Evolutionary conservation across 352 stramenopile species (phyloP), one percentile per base, ranked within the genome.

Genomic region (Phytophthora uliginosa): DNA sequence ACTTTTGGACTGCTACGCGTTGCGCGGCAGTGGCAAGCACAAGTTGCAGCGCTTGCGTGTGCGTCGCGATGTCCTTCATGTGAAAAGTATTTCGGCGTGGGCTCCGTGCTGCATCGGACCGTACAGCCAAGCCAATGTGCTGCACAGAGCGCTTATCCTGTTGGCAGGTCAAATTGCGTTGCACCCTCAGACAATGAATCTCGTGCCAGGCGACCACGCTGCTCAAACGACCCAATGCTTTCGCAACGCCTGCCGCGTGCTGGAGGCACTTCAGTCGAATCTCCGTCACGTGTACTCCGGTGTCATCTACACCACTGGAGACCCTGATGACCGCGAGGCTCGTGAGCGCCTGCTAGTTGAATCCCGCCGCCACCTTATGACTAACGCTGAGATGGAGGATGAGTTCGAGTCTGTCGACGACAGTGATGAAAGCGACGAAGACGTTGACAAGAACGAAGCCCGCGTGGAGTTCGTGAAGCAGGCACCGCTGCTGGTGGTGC

Each of bases 21-120:
- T 98, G 51, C 80, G 83, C 47, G 88, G 90, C 3, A 93, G 86
- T 68, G 89, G 88, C 1, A 62, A 68, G 33, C 78, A 85, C 72
- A 94, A 94, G 66, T 54, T 89, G 53, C 75, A 83, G n/a, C 71
- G 78, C n/a, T 59, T 85, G 28, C 84, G 85, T 24, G 76, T 92
- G 36, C 75, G 81, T 38, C 84, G 89, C 33, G 85, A 99, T 59
- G 95, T 98, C 54, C 78, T 99, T 22, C 97, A 99, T 61, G 94
- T 99, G 17, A 94, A 98, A 77, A 99, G 97, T 63, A 92, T 99
- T 55, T 99, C 95, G 4, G 74, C 90, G 22, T 99, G 98, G 98
- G 98, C 98, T 6, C 98, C 98, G 0, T 95, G 98, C 40, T 99
- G 98, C 84, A 99, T 99, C 67, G 98, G 98, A 2, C 98, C 98